Base-by-base conservation (phyloP, 2,329 filamentous ascomycete species). In the Pseudogymnoascus sp. region DNA sequence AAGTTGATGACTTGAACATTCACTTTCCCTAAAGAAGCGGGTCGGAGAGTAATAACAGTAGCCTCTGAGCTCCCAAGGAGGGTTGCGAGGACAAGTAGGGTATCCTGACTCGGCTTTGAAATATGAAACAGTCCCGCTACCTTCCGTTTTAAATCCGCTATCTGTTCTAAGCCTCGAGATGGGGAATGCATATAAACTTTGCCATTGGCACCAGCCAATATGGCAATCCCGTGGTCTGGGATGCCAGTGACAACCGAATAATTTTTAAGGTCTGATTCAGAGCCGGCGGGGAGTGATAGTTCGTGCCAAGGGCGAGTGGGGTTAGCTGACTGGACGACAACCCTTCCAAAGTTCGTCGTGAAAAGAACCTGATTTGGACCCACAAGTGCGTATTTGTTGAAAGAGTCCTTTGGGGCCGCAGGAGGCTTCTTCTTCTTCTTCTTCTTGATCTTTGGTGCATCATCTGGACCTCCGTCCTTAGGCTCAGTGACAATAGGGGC, bases 381-480 rank as follows among this genome's bases (percentile, higher is more conserved):
- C 2, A 89, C 70, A 64, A 90, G 89, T 23, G 83, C 81, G 69
- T 89, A 91, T 46, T 83, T 80, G 63, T 84, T 82, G 64, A 89
- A 83, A 9, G 76, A 73, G 61, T 83, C 77, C 53, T 75, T 77
- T 2, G 66, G 62, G 17, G 66, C 66, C 70, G 71, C 83, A 72
- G 67, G 74, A 53, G 64, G 26, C 56, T 66, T 65, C 35, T 60
- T 73, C 60, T 70, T 70, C 59, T 69, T 68, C 61, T 66, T 66
- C 17, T 60, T 60, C n/a, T 60, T 60, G 21, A 13, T 38, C 33
- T 38, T 26, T 60, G 13, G 6, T 40, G 37, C 19, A 40, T 19
- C 59, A 19, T 38, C 59, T 19, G 59, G 26, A 13, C 11, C 19
- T 56, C 29, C 59, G 1, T 38, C 59, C 10, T 38, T 37, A 13